Percentiles rank a stretch among this genome's conserved stretches.
These are phyloP conservation scores for Neoconidiobolus thromboides DNA, from an alignment of 371 early-diverging fungal species.

Conservation along the genomic window DNA sequence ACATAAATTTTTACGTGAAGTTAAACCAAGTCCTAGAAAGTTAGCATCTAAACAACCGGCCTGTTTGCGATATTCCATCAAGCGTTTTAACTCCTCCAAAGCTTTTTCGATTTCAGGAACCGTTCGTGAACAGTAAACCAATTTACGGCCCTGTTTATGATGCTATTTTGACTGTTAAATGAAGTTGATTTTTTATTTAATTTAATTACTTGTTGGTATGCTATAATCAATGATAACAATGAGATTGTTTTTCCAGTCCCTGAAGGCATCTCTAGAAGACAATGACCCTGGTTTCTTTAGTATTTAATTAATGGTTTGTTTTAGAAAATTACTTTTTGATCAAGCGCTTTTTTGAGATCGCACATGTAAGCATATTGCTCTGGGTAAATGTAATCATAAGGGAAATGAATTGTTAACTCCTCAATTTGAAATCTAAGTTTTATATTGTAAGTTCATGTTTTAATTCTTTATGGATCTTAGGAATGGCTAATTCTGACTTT, in stretches of 20 bases:
- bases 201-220: conserved; percentile 68
- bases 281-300: conserved; percentile 52
- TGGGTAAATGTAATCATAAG: conserved; percentile 98
- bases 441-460: too few relatives aligned
- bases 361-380: conserved; percentile 99
- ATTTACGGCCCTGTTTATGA: conserved; percentile 75
- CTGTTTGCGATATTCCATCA: conserved; percentile 64
- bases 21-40: conserved; percentile 90
- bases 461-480: too few relatives aligned
- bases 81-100: conserved; percentile 81
- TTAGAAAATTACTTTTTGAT: conserved; percentile 45
- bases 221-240: conserved; percentile 88
- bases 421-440: conserved; percentile 64
- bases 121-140: conserved; percentile 97
- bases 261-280: conserved; percentile 98
- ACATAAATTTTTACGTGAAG: conserved; percentile 92
- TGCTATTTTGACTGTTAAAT: conserved; percentile 24
- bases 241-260: conserved; percentile 99
- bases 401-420: conserved; percentile 91
- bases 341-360: conserved; percentile 82
- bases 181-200: background rate
- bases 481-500: too few relatives aligned
- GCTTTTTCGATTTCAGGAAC: conserved; percentile 99
- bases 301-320: background rate
- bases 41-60: too few relatives aligned